A percentile compares a stretch with the other conserved stretches of the same genome.
Conservation (phyloP, 345 rosid genomes). For the Physaria fendleri region DNA sequence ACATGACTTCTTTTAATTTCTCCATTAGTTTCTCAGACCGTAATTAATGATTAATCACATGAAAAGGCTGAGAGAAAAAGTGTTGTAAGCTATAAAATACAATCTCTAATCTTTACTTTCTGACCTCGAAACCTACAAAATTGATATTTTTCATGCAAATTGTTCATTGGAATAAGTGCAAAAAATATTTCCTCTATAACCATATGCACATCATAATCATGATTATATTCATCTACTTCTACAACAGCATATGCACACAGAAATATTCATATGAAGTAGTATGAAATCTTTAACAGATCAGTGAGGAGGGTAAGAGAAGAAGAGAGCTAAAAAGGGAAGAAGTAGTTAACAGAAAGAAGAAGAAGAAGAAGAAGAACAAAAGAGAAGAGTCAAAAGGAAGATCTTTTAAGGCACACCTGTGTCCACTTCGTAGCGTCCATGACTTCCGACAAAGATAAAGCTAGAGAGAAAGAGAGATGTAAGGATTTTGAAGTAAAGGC, state of each 20-base stretch:
- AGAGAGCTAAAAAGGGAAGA: background rate
- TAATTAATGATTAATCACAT: conserved; percentile 14
- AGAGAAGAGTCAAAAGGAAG: conserved; percentile 21
- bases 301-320: background rate
- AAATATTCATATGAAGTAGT: background rate
- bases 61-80: conserved; percentile 17
- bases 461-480: conserved; percentile 27
- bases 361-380: conserved; percentile 25
- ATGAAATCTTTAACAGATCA: background rate
- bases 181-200: background rate
- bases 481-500: conserved; percentile 21
- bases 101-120: background rate
- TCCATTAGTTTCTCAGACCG: background rate
- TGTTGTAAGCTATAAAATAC: background rate
- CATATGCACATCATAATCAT: background rate
- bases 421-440: conserved; percentile 40
- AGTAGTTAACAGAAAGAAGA: background rate
- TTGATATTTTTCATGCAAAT: conserved; percentile 5
- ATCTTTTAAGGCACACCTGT: conserved; percentile 31
- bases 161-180: background rate
- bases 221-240: background rate
- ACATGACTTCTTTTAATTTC: conserved; percentile 7
- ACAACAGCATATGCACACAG: background rate
- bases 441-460: conserved; percentile 34
- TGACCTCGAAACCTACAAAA: conserved; percentile 18